These are phyloP conservation scores for Suillus spraguei DNA, from an alignment of 768 basidiomycete genomes.

Conservation along the genomic window DNA sequence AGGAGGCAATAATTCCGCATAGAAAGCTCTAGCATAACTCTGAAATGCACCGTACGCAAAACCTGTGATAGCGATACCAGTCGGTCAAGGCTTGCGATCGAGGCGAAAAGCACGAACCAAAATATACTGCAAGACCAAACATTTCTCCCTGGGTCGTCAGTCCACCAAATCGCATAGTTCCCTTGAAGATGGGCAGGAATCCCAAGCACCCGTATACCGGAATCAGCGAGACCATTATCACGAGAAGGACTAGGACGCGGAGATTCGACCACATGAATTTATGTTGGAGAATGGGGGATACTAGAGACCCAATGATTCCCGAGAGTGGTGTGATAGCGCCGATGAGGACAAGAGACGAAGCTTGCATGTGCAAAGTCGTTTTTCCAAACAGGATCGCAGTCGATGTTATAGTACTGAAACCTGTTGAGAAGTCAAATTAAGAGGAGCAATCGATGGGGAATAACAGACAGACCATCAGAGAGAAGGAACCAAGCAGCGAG, in stretches of 20 bases:
- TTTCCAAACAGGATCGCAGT: conserved; percentile 93
- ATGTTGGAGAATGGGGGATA: conserved; percentile 76
- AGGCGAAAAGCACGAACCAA: conserved; percentile 51
- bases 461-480: conserved; percentile 68
- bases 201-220: conserved; percentile 85
- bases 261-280: conserved; percentile 67
- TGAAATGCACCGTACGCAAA: conserved; percentile 90
- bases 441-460: not conserved
- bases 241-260: conserved; percentile 63
- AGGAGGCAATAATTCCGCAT: conserved; percentile 83
- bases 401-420: conserved; percentile 90
- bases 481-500: conserved; percentile 94
- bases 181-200: conserved; percentile 59
- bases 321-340: conserved; percentile 76
- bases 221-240: conserved; percentile 65
- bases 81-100: not conserved
- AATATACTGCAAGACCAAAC: conserved; percentile 81
- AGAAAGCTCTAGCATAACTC: conserved; percentile 84
- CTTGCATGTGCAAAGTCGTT: conserved; percentile 79
- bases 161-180: conserved; percentile 57
- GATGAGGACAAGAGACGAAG: conserved; percentile 77
- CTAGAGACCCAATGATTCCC: conserved; percentile 84
- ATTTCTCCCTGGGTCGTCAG: conserved; percentile 82
- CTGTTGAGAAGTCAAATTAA: conserved; percentile 37
- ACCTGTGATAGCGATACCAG: conserved; percentile 39